Conservation (phyloP, 352 stramenopile genomes). For the Globisporangium uncinulatum region DNA sequence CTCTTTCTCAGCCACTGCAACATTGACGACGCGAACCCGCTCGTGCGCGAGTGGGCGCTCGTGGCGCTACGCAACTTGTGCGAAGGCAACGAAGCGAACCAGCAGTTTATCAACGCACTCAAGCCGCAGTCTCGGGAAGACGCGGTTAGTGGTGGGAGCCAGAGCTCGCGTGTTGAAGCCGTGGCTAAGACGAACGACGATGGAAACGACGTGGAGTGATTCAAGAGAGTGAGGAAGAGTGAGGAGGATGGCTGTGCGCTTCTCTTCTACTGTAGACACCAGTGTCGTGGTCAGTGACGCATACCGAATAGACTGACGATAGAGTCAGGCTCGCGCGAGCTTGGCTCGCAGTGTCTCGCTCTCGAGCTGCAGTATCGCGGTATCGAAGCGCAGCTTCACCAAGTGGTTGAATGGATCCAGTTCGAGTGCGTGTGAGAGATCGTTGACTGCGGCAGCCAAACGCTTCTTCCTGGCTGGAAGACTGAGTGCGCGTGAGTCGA, state of each 20-base stretch:
- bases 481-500: neutral
- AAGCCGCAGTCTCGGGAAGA: constrained; percentile 50
- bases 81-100: constrained; percentile 77
- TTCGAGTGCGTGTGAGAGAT: constrained; percentile 9
- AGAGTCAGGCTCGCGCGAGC: neutral
- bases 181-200: neutral
- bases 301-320: too few species aligned
- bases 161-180: neutral
- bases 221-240: neutral
- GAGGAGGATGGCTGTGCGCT: neutral
- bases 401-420: constrained; percentile 6
- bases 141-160: neutral
- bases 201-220: neutral
- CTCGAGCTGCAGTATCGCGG: constrained; percentile 10
- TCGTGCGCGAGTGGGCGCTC: constrained; percentile 88
- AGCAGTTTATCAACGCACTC: constrained; percentile 56
- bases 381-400: constrained; percentile 11
- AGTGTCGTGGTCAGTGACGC: neutral
- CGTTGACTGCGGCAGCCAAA: constrained; percentile 3
- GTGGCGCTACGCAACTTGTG: constrained; percentile 87
- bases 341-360: constrained; percentile 9
- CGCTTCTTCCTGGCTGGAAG: neutral
- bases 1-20: constrained; percentile 90
- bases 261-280: neutral
- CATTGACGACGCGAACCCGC: constrained; percentile 80